phyloP scores from a whole-genome alignment of 2,329 filamentous ascomycete species.

The Tolypocladium inflatum region DNA sequence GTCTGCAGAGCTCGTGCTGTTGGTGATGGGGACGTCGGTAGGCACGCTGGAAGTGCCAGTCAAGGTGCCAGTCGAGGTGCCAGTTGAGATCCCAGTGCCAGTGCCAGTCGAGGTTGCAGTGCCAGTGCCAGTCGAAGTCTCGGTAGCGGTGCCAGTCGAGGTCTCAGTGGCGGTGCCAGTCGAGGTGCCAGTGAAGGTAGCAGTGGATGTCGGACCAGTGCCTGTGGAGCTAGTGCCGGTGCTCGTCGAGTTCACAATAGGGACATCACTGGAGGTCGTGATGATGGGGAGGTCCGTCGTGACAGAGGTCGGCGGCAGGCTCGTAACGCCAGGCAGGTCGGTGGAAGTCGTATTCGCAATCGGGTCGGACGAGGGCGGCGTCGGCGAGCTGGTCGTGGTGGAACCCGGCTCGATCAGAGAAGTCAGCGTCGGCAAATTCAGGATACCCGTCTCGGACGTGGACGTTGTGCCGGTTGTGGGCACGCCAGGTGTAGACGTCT shows the following conservation, averaged over 20 bases:
- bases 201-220: background rate
- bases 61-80: constrained; percentile 2
- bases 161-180: constrained; percentile 1
- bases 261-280: constrained; percentile 5
- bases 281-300: constrained; percentile 2
- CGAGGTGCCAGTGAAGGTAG: background rate
- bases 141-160: background rate
- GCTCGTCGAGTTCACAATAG: constrained; percentile 5
- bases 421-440: background rate
- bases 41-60: background rate
- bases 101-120: background rate
- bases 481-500: background rate
- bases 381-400: background rate
- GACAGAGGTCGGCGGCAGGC: background rate
- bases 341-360: constrained; percentile 6
- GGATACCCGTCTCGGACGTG: background rate
- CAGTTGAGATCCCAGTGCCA: background rate
- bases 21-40: constrained; percentile 3
- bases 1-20: background rate
- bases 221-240: background rate
- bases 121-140: background rate
- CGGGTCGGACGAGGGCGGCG: background rate
- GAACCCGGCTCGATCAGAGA: background rate
- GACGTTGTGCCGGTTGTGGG: background rate
- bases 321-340: constrained; percentile 4